Evolutionary conservation across 2,329 filamentous ascomycete genomes (phyloP).

Genomic region (Lachnellula subtilissima): DNA sequence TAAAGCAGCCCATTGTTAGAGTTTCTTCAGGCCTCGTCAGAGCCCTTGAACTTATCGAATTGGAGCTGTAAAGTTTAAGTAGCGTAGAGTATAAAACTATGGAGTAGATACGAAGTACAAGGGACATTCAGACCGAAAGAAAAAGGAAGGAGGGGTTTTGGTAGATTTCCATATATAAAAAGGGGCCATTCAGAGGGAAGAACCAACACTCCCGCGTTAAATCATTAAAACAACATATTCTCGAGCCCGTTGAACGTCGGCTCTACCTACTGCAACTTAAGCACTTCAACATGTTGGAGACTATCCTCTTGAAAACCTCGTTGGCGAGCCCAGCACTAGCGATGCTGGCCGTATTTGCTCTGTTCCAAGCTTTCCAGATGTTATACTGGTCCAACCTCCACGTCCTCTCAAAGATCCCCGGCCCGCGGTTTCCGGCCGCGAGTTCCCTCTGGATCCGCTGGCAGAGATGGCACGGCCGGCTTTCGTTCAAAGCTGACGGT

Average conservation of each 20-base stretch:
- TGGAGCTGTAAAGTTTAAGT: too few relatives aligned
- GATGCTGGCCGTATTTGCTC: background rate
- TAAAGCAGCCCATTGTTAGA: too few relatives aligned
- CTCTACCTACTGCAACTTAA: background rate
- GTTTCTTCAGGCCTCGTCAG: too few relatives aligned
- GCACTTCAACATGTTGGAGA: background rate
- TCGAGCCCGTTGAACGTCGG: background rate
- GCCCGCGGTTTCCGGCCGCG: conserved; percentile 5
- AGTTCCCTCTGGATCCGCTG: conserved; percentile 9
- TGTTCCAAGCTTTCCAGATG: background rate
- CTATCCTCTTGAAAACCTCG: background rate
- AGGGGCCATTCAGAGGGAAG: background rate
- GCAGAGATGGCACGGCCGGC: conserved; percentile 9
- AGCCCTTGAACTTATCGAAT: too few relatives aligned
- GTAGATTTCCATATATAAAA: background rate
- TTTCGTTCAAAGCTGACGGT: conserved; percentile 7
- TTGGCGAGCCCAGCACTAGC: background rate
- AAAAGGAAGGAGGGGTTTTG: background rate
- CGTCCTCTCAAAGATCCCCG: conserved; percentile 2
- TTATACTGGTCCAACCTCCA: conserved; percentile 1
- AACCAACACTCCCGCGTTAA: background rate
- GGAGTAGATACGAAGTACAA: too few relatives aligned
- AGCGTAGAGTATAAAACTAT: too few relatives aligned
- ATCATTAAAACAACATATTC: background rate
- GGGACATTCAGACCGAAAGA: too few relatives aligned